Evolutionary conservation across 2,329 filamentous ascomycete genomes (phyloP).

Genomic region (Chrysosporium queenslandicum): DNA sequence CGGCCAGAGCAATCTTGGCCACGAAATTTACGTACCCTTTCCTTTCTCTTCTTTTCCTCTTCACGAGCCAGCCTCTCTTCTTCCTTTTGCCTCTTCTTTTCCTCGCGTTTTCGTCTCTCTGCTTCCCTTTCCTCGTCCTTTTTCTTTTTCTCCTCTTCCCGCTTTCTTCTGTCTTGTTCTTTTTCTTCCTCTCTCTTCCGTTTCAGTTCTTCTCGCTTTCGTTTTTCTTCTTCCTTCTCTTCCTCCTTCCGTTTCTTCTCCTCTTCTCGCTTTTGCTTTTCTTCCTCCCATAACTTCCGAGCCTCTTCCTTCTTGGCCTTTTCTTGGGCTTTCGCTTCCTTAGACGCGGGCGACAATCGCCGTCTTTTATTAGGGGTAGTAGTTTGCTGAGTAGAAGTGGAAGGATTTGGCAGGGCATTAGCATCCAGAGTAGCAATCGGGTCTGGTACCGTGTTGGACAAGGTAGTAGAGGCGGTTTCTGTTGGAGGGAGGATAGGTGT

Average conservation of each 20-base stretch:
- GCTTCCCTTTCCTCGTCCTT: constrained; percentile 38
- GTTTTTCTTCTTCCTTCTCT: constrained; percentile 32
- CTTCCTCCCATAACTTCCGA: constrained; percentile 33
- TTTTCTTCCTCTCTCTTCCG: constrained; percentile 37
- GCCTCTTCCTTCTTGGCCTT: constrained; percentile 39
- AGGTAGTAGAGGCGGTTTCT: neutral
- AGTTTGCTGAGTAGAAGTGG: constrained; percentile 14
- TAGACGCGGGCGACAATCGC: constrained; percentile 26
- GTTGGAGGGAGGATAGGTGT: neutral
- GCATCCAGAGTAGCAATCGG: neutral
- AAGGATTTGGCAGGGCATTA: constrained; percentile 10
- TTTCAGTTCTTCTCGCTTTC: constrained; percentile 41
- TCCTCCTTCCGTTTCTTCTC: constrained; percentile 36
- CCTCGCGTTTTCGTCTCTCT: constrained; percentile 40
- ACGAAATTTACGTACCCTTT: constrained; percentile 29
- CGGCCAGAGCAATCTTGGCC: neutral
- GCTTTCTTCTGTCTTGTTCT: constrained; percentile 37
- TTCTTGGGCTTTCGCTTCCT: constrained; percentile 30
- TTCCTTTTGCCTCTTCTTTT: constrained; percentile 37
- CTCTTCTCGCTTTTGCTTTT: constrained; percentile 39
- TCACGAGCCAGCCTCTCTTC: constrained; percentile 26
- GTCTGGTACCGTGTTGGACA: neutral
- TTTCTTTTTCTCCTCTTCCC: constrained; percentile 38
- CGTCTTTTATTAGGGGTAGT: constrained; percentile 23
- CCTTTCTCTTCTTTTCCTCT: constrained; percentile 25